Percentiles rank a stretch among this genome's conserved stretches.
Evolutionary conservation across 2,329 filamentous ascomycete species (phyloP).

Genomic region (Paecilomyces formosus): DNA sequence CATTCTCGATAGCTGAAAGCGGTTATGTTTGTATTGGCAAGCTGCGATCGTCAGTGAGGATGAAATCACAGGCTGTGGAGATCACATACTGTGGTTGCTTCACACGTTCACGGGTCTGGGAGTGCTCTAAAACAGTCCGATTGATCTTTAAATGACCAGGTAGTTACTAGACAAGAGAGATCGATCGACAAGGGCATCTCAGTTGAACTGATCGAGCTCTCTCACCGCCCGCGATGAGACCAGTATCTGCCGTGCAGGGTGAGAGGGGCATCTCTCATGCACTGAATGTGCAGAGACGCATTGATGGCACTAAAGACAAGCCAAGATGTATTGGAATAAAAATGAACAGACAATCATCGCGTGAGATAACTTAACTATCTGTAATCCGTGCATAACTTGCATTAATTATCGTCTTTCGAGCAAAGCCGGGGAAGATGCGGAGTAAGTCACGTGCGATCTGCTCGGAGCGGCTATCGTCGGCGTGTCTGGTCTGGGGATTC

Average conservation of each 20-base stretch:
- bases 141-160: background rate
- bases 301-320: background rate
- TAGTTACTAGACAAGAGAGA: background rate
- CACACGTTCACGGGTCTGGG: background rate
- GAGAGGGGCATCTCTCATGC: background rate
- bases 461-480: conserved; percentile 8
- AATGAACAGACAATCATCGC: background rate
- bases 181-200: background rate
- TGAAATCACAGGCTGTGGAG: background rate
- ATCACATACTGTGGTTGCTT: background rate
- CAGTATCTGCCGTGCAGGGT: background rate
- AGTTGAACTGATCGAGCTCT: background rate
- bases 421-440: conserved; percentile 13
- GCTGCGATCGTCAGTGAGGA: background rate
- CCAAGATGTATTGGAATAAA: background rate
- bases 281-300: background rate
- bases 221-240: background rate
- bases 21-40: background rate
- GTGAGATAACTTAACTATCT: too few relatives aligned
- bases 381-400: background rate
- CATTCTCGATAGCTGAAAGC: background rate
- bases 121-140: background rate
- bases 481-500: background rate
- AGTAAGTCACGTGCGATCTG: conserved; percentile 16
- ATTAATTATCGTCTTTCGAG: conserved; percentile 1